phyloP scores from a whole-genome alignment of 352 stramenopile genomes.

The Phytophthora nicotianae region DNA sequence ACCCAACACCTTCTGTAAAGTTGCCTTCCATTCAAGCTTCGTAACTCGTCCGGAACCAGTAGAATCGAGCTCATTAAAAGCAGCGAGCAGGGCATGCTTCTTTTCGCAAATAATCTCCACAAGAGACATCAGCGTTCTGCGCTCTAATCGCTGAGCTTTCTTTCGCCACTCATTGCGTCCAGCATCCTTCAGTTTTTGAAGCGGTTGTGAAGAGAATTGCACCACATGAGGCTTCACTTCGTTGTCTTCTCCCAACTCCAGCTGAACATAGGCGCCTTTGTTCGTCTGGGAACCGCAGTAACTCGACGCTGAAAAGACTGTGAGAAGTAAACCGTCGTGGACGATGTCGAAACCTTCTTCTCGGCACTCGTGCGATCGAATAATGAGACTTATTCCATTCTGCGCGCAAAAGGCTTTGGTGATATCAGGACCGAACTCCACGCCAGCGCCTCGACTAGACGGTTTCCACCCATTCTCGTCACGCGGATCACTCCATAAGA shows the following conservation, averaged over 20 bases:
- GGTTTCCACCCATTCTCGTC: conserved; percentile 49
- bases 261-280: conserved; percentile 70
- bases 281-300: conserved; percentile 92
- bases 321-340: conserved; percentile 63
- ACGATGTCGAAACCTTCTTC: conserved; percentile 63
- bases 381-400: conserved; percentile 88
- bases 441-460: conserved; percentile 78
- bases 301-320: conserved; percentile 90
- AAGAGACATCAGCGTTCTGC: conserved; percentile 63
- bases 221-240: conserved; percentile 89
- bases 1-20: conserved; percentile 46
- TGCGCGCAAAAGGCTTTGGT: conserved; percentile 82
- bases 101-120: conserved; percentile 58
- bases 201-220: conserved; percentile 87
- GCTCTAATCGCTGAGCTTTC: conserved; percentile 62
- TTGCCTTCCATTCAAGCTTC: conserved; percentile 64
- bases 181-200: conserved; percentile 65
- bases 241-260: conserved; percentile 54
- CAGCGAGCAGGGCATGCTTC: conserved; percentile 41
- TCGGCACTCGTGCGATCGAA: conserved; percentile 92
- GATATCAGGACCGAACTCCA: conserved; percentile 92
- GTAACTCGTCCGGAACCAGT: conserved; percentile 38
- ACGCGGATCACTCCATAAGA: conserved; percentile 91
- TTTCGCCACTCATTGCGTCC: conserved; percentile 72
- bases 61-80: conserved; percentile 44